These are phyloP conservation scores for Metschnikowia koreensis DNA, from an alignment of 805 yeast species.

Conservation along the genomic window DNA sequence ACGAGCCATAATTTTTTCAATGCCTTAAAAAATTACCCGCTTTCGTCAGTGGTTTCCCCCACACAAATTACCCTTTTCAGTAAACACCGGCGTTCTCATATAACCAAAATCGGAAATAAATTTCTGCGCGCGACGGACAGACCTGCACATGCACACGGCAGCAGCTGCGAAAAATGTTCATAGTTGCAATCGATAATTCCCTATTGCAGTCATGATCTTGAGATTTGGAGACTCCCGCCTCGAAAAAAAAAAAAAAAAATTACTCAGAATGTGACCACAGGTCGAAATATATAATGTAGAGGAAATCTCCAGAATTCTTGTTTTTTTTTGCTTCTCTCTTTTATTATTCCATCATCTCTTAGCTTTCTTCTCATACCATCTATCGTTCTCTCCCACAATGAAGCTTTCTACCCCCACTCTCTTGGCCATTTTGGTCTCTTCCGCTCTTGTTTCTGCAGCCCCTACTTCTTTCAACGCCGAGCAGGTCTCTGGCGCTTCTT, in stretches of 20 bases:
- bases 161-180: constrained; percentile 1
- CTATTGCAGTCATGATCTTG: constrained; percentile 3
- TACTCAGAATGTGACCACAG: too few relatives aligned
- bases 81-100: background rate
- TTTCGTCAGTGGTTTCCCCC: background rate
- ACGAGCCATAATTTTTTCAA: too few relatives aligned
- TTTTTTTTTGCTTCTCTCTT: too few relatives aligned
- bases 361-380: background rate
- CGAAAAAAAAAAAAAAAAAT: too few relatives aligned
- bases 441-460: constrained; percentile 38
- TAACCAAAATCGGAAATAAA: background rate
- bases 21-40: too few relatives aligned
- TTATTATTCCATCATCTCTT: background rate
- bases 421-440: constrained; percentile 39
- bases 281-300: background rate
- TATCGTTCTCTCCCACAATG: constrained; percentile 24
- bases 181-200: background rate
- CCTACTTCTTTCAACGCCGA: constrained; percentile 20
- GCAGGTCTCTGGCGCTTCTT: constrained; percentile 17
- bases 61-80: background rate
- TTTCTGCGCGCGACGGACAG: background rate
- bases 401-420: constrained; percentile 41
- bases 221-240: background rate
- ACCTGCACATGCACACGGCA: background rate
- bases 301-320: background rate